phyloP scores from a whole-genome alignment of 73 alveolate genomes.

The Blepharisma stoltei region DNA sequence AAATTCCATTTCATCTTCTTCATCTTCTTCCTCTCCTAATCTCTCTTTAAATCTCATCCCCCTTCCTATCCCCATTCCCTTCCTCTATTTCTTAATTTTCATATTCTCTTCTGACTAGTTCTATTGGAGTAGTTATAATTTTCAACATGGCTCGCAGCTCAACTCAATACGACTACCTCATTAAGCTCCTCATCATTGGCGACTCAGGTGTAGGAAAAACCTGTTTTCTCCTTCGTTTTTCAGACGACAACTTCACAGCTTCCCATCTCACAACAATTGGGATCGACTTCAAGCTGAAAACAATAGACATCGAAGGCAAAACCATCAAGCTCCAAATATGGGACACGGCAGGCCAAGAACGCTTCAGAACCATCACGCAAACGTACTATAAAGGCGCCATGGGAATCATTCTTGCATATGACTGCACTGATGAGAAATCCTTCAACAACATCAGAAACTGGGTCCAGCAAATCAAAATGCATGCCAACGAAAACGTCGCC shows the following conservation, averaged over 20 bases:
- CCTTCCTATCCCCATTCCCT: too few species aligned
- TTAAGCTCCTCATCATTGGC: constrained; percentile 62
- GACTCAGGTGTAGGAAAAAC: constrained; percentile 72
- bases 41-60: too few species aligned
- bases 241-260: constrained; percentile 60
- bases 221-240: constrained; percentile 54
- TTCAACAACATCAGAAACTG: constrained; percentile 43
- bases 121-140: too few species aligned
- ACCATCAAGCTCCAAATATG: constrained; percentile 51
- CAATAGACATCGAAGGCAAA: constrained; percentile 51
- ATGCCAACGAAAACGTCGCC: constrained; percentile 48
- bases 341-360: constrained; percentile 73
- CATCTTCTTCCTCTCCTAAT: too few species aligned
- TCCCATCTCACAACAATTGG: constrained; percentile 66
- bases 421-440: constrained; percentile 46
- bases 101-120: too few species aligned
- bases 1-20: too few species aligned
- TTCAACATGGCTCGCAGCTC: constrained; percentile 9
- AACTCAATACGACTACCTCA: constrained; percentile 18
- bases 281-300: constrained; percentile 63
- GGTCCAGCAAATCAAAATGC: constrained; percentile 49
- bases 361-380: constrained; percentile 47
- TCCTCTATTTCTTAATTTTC: too few species aligned
- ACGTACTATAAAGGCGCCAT: constrained; percentile 61
- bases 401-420: constrained; percentile 54